Evolutionary conservation across 2,329 filamentous ascomycete species (phyloP).

Genomic region (Coniochaeta hoffmannii): DNA sequence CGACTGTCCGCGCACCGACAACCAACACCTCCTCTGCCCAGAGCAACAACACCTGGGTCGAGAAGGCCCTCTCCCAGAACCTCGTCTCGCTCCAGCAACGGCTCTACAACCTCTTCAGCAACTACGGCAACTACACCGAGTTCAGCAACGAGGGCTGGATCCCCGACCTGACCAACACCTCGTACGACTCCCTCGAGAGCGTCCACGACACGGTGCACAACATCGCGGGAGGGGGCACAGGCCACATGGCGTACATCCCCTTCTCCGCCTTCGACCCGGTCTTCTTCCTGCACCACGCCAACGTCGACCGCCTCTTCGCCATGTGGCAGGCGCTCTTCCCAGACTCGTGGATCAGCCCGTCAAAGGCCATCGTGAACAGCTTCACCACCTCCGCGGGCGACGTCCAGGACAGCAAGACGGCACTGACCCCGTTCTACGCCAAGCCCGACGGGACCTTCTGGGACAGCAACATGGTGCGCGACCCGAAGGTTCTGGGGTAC

Average conservation of each 20-base stretch:
- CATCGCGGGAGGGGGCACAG: slow-evolving; percentile 46
- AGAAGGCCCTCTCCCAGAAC: slow-evolving; percentile 42
- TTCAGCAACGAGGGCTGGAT: slow-evolving; percentile 65
- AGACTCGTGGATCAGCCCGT: slow-evolving; percentile 55
- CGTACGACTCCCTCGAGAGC: slow-evolving; percentile 58
- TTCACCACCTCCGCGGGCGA: slow-evolving; percentile 52
- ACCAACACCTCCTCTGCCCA: slow-evolving; percentile 29
- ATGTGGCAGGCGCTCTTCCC: slow-evolving; percentile 73
- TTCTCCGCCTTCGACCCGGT: slow-evolving; percentile 74
- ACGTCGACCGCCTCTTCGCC: slow-evolving; percentile 67
- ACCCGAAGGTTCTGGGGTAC: slow-evolving; percentile 60
- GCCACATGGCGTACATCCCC: slow-evolving; percentile 63
- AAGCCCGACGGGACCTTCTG: slow-evolving; percentile 54
- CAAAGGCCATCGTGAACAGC: slow-evolving; percentile 46
- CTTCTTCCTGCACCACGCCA: slow-evolving; percentile 71
- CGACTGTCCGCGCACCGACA: slow-evolving; percentile 51
- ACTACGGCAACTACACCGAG: slow-evolving; percentile 58
- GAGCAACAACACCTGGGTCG: slow-evolving; percentile 55
- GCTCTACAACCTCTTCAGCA: slow-evolving; percentile 60
- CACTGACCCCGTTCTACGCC: slow-evolving; percentile 61
- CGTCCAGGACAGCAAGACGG: slow-evolving; percentile 45
- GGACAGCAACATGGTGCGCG: slow-evolving; percentile 56
- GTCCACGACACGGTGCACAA: slow-evolving; percentile 58
- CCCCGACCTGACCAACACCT: slow-evolving; percentile 33
- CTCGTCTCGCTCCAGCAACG: slow-evolving; percentile 51